Evolutionary conservation across 2,329 filamentous ascomycete genomes (phyloP), one percentile per base, ranked within the genome.

Genomic region (Diaporthe destruens): DNA sequence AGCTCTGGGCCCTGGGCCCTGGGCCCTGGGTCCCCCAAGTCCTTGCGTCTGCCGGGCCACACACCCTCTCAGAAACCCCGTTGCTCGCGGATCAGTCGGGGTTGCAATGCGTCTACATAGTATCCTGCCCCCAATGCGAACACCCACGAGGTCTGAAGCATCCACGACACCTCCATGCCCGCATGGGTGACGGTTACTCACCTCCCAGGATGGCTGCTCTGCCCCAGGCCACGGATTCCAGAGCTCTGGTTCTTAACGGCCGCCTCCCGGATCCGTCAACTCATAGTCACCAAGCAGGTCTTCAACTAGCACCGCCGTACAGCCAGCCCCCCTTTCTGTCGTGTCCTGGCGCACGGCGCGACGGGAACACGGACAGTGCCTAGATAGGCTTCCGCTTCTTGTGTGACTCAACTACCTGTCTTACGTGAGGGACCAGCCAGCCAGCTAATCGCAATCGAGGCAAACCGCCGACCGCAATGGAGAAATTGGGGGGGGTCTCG

Each of bases 101-200:
- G 71, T 72, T 72, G 71, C 71, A 72, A 68, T 51, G 71, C 71
- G 69, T 72, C 65, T 54, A 63, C 69, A 55, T 71, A 47, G 61
- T 51, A 49, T 49, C 44, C n/a, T 47, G 20, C 44, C 44, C 25
- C 32, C 55, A 54, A 53, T 70, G 56, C 71, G 71, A 70, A 61
- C 71, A 14, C 51, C 49, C 68, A 65, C 56, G 49, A 53, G 39
- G 54, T 25, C 67, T 53, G 55, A 44, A 32, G 20, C n/a, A 61
- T 12, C 20, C 29, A 25, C 42, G 44, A 59, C 25, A 39, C 23
- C 16, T 16, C 44, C 32, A 69, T 16, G n/a, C 29, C 29, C n/a
- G 61, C 61, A 25, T 65, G 61, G 12, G n/a, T 47, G 34, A 25
- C 14, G 61, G 32, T 16, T 14, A 36, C 32, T 51, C 44, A 39